These are phyloP conservation scores for Pestalotiopsis sp. DNA, from an alignment of 2,329 filamentous ascomycete species.

Conservation along the genomic window DNA sequence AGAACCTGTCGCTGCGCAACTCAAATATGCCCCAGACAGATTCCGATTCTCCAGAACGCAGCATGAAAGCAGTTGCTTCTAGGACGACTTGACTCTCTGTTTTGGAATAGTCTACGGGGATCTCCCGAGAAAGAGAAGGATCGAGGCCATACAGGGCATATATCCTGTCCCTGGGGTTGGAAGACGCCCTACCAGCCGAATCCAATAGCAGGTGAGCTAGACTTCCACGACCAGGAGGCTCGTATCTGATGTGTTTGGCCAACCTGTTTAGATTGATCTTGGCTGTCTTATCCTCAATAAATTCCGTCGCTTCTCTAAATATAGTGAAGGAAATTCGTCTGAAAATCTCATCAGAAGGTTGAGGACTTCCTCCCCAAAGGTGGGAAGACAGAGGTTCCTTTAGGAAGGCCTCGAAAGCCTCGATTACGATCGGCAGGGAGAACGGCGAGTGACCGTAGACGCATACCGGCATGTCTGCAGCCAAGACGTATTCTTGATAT, in stretches of 20 bases:
- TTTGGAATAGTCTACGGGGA: background rate
- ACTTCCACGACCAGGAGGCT: too few relatives aligned
- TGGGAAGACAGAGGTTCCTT: too few relatives aligned
- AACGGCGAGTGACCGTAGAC: background rate
- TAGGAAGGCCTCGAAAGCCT: background rate
- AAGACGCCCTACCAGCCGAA: background rate
- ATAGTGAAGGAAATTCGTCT: too few relatives aligned
- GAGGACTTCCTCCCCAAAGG: too few relatives aligned
- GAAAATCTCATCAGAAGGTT: too few relatives aligned
- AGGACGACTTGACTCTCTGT: background rate
- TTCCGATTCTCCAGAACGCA: background rate
- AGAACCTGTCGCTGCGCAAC: background rate
- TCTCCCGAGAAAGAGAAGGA: background rate
- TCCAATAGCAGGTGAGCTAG: background rate
- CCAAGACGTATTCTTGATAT: background rate
- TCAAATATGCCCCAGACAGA: too few relatives aligned
- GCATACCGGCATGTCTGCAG: background rate
- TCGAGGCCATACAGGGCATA: background rate
- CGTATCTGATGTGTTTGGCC: too few relatives aligned
- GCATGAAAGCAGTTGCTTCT: background rate
- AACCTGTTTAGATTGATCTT: too few relatives aligned
- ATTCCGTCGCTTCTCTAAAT: too few relatives aligned
- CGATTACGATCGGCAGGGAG: background rate
- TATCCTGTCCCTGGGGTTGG: background rate
- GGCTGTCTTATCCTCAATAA: too few relatives aligned